phyloP scores from a whole-genome alignment of 202 grass and related monocot genomes.

The Musa balbisiana region DNA sequence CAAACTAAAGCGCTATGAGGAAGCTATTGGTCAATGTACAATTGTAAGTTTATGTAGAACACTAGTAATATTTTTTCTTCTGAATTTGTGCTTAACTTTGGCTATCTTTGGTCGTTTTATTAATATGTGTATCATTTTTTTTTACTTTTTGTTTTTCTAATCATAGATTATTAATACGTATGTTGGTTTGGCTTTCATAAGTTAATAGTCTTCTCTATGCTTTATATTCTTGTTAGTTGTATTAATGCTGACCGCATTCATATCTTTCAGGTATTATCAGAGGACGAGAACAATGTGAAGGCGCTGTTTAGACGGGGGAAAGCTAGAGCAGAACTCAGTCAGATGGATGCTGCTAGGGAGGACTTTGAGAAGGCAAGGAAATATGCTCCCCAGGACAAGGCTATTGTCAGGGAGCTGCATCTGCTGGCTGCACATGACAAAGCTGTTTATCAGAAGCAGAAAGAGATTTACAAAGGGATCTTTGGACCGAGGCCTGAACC shows the following conservation, averaged over 20 bases:
- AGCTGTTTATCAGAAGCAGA: conserved; percentile 78
- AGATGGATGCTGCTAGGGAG: conserved; percentile 65
- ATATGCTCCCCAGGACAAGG: conserved; percentile 53
- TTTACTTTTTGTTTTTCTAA: neutral
- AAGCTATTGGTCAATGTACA: conserved; percentile 79
- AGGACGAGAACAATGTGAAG: conserved; percentile 78
- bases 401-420: conserved; percentile 51
- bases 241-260: neutral
- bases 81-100: neutral
- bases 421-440: conserved; percentile 64
- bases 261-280: conserved; percentile 50
- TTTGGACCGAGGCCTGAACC: conserved; percentile 56
- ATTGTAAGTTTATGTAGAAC: conserved; percentile 42
- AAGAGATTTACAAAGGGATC: conserved; percentile 82
- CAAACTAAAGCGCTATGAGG: conserved; percentile 61
- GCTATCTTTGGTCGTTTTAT: neutral
- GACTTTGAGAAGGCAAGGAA: conserved; percentile 78
- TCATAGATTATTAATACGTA: neutral
- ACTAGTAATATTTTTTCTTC: neutral
- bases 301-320: conserved; percentile 84
- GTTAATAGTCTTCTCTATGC: too few species aligned
- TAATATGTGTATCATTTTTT: neutral
- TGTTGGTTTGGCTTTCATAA: too few species aligned
- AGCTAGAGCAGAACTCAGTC: conserved; percentile 70
- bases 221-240: neutral